phyloP scores from a whole-genome alignment of 78 protist genomes.

The Cavenderia fasciculata region DNA sequence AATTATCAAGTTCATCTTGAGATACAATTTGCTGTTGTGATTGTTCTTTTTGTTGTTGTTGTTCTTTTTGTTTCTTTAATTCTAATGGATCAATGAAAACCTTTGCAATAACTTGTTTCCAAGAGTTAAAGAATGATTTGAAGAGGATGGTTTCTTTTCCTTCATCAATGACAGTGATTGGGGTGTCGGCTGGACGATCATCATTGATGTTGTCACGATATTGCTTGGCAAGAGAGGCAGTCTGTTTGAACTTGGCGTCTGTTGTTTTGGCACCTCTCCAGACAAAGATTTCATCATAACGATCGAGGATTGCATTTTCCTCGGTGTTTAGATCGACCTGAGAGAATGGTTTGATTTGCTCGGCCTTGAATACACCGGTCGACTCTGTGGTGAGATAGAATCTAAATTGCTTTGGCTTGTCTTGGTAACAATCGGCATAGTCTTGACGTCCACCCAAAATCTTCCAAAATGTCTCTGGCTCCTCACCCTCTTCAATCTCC shows the following conservation, averaged over 20 bases:
- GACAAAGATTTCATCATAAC: not conserved
- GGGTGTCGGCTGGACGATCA: not conserved
- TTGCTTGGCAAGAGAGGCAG: constrained; percentile 4
- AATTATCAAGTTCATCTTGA: not conserved
- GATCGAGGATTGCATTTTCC: constrained; percentile 47
- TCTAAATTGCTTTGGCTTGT: constrained; percentile 18
- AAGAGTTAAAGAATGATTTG: constrained; percentile 44
- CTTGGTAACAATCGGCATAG: not conserved
- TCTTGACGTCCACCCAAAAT: constrained; percentile 40
- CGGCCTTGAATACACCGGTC: constrained; percentile 66
- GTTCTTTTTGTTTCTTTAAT: not conserved
- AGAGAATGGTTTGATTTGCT: constrained; percentile 56
- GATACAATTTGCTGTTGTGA: not conserved
- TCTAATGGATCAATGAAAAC: constrained; percentile 57
- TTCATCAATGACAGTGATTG: not conserved
- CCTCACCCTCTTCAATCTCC: constrained; percentile 58
- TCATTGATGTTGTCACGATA: constrained; percentile 6
- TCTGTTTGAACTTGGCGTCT: constrained; percentile 33
- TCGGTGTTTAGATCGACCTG: constrained; percentile 49
- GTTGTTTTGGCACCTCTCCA: constrained; percentile 64
- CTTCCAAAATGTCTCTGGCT: constrained; percentile 54
- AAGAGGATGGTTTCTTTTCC: constrained; percentile 19
- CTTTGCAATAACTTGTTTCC: constrained; percentile 51
- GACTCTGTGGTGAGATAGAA: constrained; percentile 35
- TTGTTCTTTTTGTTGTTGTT: not conserved